These are phyloP conservation scores for Eucalyptus polyanthemos DNA, from an alignment of 345 rosid genomes.

Conservation along the genomic window DNA sequence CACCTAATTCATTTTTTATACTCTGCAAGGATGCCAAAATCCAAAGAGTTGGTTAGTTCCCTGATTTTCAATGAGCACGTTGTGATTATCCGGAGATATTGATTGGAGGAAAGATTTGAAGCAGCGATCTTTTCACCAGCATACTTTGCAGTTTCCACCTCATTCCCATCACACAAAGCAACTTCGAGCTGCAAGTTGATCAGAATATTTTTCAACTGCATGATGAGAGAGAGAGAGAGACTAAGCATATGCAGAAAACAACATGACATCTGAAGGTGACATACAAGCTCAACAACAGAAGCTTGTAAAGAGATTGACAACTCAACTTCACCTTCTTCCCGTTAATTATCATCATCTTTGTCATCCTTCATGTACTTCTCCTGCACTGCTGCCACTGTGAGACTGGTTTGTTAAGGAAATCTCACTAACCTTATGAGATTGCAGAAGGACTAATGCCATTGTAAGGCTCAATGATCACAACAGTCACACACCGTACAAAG, in stretches of 20 bases:
- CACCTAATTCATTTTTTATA: background rate
- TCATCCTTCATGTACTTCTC: constrained; percentile 58
- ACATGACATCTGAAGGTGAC: background rate
- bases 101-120: background rate
- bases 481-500: background rate
- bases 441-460: no score
- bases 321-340: background rate
- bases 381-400: constrained; percentile 58
- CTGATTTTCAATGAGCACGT: background rate
- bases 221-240: background rate
- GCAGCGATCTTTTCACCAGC: background rate
- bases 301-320: background rate
- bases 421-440: background rate
- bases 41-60: background rate
- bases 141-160: background rate
- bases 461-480: background rate
- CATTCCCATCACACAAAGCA: background rate
- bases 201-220: background rate
- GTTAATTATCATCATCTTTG: background rate
- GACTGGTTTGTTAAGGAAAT: constrained; percentile 30
- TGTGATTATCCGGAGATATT: background rate
- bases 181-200: background rate
- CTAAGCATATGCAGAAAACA: background rate
- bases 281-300: background rate
- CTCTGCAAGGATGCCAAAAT: background rate